A percentile compares a stretch with the other conserved stretches of the same genome.
These are phyloP conservation scores for Rhizoctonia solani DNA, from an alignment of 1,284 basidiomycete species.

Conservation along the genomic window DNA sequence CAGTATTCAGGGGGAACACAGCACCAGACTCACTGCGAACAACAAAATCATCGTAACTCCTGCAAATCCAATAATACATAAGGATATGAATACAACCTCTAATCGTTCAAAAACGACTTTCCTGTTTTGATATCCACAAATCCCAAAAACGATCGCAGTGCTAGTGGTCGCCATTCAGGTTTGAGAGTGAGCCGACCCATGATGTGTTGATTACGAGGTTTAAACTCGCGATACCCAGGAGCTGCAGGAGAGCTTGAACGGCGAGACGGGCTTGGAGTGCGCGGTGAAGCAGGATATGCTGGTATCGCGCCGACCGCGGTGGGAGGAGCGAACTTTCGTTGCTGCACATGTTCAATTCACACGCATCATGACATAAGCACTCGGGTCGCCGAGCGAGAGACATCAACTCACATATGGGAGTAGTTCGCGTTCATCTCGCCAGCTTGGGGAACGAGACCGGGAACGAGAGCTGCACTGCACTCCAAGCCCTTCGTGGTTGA, in stretches of 20 bases:
- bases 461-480: not conserved
- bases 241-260: not conserved
- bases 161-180: slow-evolving; percentile 66
- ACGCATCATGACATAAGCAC: slow-evolving; percentile 21
- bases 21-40: slow-evolving; percentile 67
- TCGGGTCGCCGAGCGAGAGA: not conserved
- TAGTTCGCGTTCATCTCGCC: not conserved
- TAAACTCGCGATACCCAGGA: not conserved
- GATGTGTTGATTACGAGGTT: not conserved
- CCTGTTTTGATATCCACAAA: slow-evolving; percentile 89
- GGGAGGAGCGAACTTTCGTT: not conserved
- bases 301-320: not conserved
- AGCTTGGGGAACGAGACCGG: not conserved
- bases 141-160: slow-evolving; percentile 79
- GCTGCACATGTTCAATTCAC: slow-evolving; percentile 24
- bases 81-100: not conserved
- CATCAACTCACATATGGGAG: not conserved
- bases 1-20: slow-evolving; percentile 18
- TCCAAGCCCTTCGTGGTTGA: too few relatives aligned
- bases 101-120: slow-evolving; percentile 38
- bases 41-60: slow-evolving; percentile 79
- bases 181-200: slow-evolving; percentile 35
- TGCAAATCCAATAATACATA: slow-evolving; percentile 36
- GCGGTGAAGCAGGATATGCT: too few relatives aligned
- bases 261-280: too few relatives aligned